Base-by-base conservation (phyloP, 2,329 filamentous ascomycete genomes). In the Venturia pyrina region DNA sequence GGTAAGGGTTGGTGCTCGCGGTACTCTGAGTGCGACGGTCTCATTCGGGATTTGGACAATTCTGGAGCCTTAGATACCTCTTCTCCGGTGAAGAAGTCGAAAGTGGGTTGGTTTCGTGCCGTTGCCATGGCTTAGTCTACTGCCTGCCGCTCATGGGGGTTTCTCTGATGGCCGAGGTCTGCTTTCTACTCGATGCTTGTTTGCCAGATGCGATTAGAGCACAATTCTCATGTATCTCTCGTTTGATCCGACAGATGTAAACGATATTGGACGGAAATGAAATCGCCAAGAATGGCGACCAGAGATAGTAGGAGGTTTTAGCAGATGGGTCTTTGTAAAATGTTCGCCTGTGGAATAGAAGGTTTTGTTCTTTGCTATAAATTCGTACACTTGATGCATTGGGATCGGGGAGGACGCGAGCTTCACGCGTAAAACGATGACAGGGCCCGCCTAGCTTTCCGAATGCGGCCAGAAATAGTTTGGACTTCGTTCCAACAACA, bases 1-100 rank as follows among this genome's bases (percentile, higher is more conserved):
- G 48, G 62, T 44, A 66, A 44, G 44, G 56, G n/a, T 41, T 61
- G 64, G 28, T 65, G 32, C 24, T 65, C 44, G 37, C 63, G 63
- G 53, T 43, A 65, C 8, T 81, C 77, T 66, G 78, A 76, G 65
- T 78, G 69, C 24, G 41, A 43, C 5, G 77, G 74, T 67, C 78
- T 73, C 46, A 71, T 74, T 56, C 69, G 70, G 32, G 68, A 64
- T 37, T 68, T 69, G 34, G 71, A 71, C 1, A 71, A 71, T 43
- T 75, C 71, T 6, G 71, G 71, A 0, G 72, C 70, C 13, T 53
- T 53, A 4, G 53, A 37, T 19, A 59, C 10, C 57, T 76, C 73
- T 53, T 70, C 71, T 64, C 80, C 80, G 15, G 78, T 76, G 59
- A 82, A 75, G 71, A 82, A 79, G 72, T 82, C 79, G 72, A 79